A percentile compares a stretch with the other conserved stretches of the same genome.
phyloP scores from a whole-genome alignment of 305 asterid species.

The Fraxinus dipetala region DNA sequence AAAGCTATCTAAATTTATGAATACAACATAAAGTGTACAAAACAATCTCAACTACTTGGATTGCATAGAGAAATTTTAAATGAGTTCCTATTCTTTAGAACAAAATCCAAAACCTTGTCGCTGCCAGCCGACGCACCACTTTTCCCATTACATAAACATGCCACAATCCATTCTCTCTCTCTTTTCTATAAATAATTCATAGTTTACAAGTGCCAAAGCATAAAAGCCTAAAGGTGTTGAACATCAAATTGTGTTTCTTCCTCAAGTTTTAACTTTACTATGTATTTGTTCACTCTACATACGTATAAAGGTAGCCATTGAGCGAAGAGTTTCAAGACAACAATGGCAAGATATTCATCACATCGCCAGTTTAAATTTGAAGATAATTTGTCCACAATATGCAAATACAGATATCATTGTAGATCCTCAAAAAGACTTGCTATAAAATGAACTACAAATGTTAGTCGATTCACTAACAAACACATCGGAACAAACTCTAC shows the following conservation, averaged over 20 bases:
- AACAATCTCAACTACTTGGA: not conserved
- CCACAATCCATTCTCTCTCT: not conserved
- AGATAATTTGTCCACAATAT: not conserved
- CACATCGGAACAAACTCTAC: not conserved
- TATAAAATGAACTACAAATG: not conserved
- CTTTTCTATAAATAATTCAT: not conserved
- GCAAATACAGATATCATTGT: not conserved
- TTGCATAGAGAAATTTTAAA: not conserved
- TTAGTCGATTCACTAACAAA: not conserved
- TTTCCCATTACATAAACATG: not conserved
- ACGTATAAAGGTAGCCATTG: not conserved
- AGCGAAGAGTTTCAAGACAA: not conserved
- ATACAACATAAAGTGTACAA: not conserved
- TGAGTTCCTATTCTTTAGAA: not conserved
- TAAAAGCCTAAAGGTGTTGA: not conserved
- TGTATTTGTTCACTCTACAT: not conserved
- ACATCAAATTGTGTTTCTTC: not conserved
- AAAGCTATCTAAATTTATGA: not conserved
- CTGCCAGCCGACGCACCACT: not conserved
- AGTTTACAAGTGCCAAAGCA: not conserved
- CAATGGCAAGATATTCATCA: not conserved
- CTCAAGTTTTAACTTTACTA: not conserved
- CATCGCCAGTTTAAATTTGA: not conserved
- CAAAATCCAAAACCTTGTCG: not conserved
- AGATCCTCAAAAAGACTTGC: not conserved